Percentiles rank a stretch among this genome's conserved stretches.
Evolutionary conservation across 495 filamentous ascomycete species (phyloP).

Genomic region (Penicillium maclennaniae): DNA sequence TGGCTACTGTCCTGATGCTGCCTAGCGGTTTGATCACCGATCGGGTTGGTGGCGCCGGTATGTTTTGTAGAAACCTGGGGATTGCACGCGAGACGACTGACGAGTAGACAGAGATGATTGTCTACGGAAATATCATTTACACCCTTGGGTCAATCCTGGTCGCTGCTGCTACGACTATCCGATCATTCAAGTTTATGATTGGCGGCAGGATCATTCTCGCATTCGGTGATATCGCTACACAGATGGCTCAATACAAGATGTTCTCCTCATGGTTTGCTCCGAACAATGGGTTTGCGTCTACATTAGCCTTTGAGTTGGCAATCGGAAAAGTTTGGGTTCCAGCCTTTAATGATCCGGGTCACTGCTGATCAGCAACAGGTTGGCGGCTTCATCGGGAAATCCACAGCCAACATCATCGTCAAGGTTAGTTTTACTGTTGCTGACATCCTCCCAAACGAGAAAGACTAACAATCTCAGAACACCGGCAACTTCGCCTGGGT

Average conservation of each 20-base stretch:
- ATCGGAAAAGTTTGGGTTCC: conserved; percentile 33
- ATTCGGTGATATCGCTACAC: conserved; percentile 44
- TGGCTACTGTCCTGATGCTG: conserved; percentile 42
- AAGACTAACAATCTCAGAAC: conserved; percentile 20
- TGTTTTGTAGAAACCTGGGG: neutral
- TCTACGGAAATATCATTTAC: conserved; percentile 44
- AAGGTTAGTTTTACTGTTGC: conserved; percentile 11
- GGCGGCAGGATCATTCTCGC: conserved; percentile 38
- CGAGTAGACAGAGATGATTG: conserved; percentile 34
- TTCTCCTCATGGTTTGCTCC: conserved; percentile 49
- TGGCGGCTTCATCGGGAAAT: conserved; percentile 35
- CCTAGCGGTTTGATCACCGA: conserved; percentile 42
- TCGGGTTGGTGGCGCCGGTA: conserved; percentile 42
- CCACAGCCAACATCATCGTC: conserved; percentile 36
- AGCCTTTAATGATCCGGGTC: no score
- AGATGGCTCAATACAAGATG: conserved; percentile 48
- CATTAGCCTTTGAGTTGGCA: conserved; percentile 39
- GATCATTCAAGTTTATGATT: conserved; percentile 45
- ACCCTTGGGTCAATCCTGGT: conserved; percentile 45
- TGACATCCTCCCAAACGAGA: neutral
- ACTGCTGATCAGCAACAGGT: conserved; percentile 7
- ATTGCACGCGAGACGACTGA: neutral
- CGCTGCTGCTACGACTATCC: conserved; percentile 37
- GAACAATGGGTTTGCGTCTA: conserved; percentile 44
- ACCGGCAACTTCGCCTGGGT: conserved; percentile 46